Conservation (phyloP, 371 early-diverging fungal species). For the Nematocida ausubeli region DNA sequence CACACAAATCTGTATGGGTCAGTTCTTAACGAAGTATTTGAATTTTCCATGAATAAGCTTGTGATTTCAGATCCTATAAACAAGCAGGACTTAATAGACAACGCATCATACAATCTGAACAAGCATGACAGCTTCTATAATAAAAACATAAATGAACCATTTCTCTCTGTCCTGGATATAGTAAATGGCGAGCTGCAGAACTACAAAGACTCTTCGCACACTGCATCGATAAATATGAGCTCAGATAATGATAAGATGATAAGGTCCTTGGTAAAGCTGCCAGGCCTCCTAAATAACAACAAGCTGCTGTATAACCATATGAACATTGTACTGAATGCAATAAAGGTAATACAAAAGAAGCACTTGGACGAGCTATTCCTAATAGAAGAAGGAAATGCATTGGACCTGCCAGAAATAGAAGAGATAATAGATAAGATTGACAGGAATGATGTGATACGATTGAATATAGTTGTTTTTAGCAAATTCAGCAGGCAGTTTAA, state of each 20-base stretch:
- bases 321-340: slow-evolving; percentile 84
- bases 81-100: slow-evolving; percentile 56
- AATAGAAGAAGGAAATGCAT: slow-evolving; percentile 78
- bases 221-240: slow-evolving; percentile 55
- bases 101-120: slow-evolving; percentile 80
- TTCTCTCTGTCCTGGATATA: slow-evolving; percentile 85
- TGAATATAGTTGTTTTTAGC: slow-evolving; percentile 48
- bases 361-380: slow-evolving; percentile 86
- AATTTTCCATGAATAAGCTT: slow-evolving; percentile 78
- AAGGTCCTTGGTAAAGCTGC: slow-evolving; percentile 80
- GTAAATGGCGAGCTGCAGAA: slow-evolving; percentile 65
- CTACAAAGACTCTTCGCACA: slow-evolving; percentile 67
- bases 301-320: slow-evolving; percentile 91
- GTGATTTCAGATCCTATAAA: slow-evolving; percentile 68
- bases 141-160: slow-evolving; percentile 81
- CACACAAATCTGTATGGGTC: slow-evolving; percentile 96
- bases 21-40: slow-evolving; percentile 86
- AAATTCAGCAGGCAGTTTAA: slow-evolving; percentile 2
- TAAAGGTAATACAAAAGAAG: slow-evolving; percentile 82
- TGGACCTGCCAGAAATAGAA: slow-evolving; percentile 58
- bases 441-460: slow-evolving; percentile 59
- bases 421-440: slow-evolving; percentile 59
- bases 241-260: slow-evolving; percentile 68
- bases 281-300: slow-evolving; percentile 87
- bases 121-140: slow-evolving; percentile 82